phyloP scores from a whole-genome alignment of 2,329 filamentous ascomycete genomes.

The Stromatinia cepivora region DNA sequence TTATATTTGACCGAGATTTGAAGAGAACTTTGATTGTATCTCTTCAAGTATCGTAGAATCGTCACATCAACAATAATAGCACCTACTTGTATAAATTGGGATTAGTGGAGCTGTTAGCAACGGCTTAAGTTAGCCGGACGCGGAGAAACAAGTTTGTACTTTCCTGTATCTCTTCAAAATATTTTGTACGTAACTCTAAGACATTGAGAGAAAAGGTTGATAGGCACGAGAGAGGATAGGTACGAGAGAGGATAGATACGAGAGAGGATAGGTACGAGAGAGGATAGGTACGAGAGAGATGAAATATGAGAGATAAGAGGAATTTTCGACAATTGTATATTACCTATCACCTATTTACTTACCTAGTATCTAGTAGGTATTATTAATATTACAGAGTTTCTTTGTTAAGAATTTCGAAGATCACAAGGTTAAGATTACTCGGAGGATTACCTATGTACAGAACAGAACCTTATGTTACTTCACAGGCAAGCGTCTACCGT shows the following conservation, averaged over 20 bases:
- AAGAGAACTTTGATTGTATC: not conserved
- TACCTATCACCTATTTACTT: too few relatives aligned
- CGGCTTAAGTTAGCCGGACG: slow-evolving; percentile 10
- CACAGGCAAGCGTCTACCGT: not conserved
- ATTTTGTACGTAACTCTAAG: slow-evolving; percentile 5
- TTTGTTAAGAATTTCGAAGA: not conserved
- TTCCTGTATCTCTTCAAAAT: slow-evolving; percentile 1
- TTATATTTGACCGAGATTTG: not conserved
- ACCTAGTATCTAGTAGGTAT: too few relatives aligned
- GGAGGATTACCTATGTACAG: not conserved
- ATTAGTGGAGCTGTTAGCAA: slow-evolving; percentile 1
- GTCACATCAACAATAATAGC: not conserved
- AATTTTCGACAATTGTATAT: not conserved
- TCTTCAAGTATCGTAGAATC: not conserved
- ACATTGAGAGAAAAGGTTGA: not conserved
- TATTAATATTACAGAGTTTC: not conserved
- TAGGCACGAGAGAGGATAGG: not conserved
- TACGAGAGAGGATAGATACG: not conserved
- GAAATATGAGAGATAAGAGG: not conserved
- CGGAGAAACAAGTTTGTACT: slow-evolving; percentile 5
- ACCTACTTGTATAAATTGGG: slow-evolving; percentile 3
- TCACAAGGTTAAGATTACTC: not conserved
- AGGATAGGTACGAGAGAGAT: not conserved
- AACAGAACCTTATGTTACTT: not conserved
- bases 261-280: not conserved